Evolutionary conservation across 345 rosid genomes (phyloP).

Genomic region (Murraya koenigii): DNA sequence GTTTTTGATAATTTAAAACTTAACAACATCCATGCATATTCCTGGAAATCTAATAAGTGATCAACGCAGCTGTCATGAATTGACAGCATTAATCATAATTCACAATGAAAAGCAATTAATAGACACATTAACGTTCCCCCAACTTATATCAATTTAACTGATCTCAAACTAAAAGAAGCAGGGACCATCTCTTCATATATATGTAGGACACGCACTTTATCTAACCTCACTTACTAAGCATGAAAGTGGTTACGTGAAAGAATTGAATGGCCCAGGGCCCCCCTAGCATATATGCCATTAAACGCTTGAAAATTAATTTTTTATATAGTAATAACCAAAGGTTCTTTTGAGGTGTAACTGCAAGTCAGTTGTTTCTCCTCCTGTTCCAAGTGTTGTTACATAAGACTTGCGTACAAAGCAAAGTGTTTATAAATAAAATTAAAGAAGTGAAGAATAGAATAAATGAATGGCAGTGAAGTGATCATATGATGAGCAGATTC

Average conservation of each 20-base stretch:
- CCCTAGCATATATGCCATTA: too few species aligned
- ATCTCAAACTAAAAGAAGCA: background rate
- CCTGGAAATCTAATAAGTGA: slow-evolving; percentile 18
- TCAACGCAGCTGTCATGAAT: slow-evolving; percentile 27
- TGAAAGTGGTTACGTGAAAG: background rate
- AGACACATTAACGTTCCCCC: slow-evolving; percentile 15
- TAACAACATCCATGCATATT: slow-evolving; percentile 17
- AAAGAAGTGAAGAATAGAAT: slow-evolving; percentile 2
- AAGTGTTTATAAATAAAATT: background rate
- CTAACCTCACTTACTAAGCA: background rate
- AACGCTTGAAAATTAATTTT: too few species aligned
- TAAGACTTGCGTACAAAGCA: background rate
- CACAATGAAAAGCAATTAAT: background rate
- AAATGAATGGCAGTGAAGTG: slow-evolving; percentile 5
- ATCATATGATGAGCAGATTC: background rate
- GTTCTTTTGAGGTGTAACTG: background rate
- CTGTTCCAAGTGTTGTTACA: background rate
- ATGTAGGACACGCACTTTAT: background rate
- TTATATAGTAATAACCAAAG: too few species aligned
- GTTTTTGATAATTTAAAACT: slow-evolving; percentile 16
- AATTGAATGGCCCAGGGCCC: background rate
- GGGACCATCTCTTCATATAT: background rate
- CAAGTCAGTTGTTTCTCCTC: background rate
- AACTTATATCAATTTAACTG: slow-evolving; percentile 5
- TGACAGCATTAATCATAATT: slow-evolving; percentile 13